phyloP scores from a whole-genome alignment of 441 rosid species.

The Bruguiera hainesii region DNA sequence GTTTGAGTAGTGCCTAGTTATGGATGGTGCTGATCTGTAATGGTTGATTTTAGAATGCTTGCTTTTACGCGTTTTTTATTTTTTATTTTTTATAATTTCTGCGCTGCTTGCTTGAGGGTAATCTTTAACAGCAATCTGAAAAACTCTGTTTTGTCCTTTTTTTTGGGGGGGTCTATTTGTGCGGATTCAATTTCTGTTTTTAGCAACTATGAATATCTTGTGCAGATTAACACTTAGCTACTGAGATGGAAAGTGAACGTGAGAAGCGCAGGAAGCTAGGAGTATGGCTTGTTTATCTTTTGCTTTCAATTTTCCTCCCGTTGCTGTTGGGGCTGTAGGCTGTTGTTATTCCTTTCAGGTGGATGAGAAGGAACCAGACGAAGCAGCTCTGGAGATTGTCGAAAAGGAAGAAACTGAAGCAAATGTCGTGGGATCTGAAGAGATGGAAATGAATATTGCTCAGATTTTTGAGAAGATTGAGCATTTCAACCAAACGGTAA shows the following conservation, averaged over 20 bases:
- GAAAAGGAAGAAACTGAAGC: conserved; percentile 54
- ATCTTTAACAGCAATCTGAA: too few relatives aligned
- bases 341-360: conserved; percentile 26
- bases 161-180: background rate
- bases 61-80: too few relatives aligned
- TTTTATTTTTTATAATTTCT: too few relatives aligned
- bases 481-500: conserved; percentile 68
- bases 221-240: conserved; percentile 7
- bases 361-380: conserved; percentile 47
- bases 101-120: too few relatives aligned
- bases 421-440: conserved; percentile 54
- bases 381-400: conserved; percentile 28
- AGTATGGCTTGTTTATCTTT: conserved; percentile 31
- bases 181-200: background rate
- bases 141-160: too few relatives aligned
- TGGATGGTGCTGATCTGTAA: too few relatives aligned
- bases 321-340: background rate
- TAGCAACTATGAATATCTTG: background rate
- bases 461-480: conserved; percentile 66
- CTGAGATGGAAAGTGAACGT: conserved; percentile 42
- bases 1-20: too few relatives aligned
- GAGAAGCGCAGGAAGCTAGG: conserved; percentile 57
- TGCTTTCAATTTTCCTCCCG: conserved; percentile 9
- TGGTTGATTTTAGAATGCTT: too few relatives aligned
- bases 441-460: conserved; percentile 56